Percentiles rank a stretch among this genome's conserved stretches.
phyloP scores from a whole-genome alignment of 1,284 basidiomycete genomes.

The Amylostereum chailletii region DNA sequence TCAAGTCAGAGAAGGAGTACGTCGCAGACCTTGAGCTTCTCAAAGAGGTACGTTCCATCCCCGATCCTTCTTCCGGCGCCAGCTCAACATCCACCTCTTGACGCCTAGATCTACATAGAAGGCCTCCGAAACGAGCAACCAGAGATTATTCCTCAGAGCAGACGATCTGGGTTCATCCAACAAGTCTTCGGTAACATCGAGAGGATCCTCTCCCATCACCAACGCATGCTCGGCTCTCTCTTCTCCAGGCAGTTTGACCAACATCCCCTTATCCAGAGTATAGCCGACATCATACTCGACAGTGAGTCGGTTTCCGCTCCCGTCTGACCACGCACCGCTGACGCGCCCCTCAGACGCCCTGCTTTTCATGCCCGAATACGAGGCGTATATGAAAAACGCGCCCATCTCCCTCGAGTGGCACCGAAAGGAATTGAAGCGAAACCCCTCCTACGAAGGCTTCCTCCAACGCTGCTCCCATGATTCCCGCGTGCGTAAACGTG shows the following conservation, averaged over 20 bases:
- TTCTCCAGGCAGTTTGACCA: constrained; percentile 70
- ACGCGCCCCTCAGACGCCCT: constrained; percentile 22
- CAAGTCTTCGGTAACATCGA: constrained; percentile 73
- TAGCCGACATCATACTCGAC: constrained; percentile 72
- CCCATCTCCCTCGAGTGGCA: constrained; percentile 74
- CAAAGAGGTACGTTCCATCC: constrained; percentile 38
- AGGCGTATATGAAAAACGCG: constrained; percentile 77
- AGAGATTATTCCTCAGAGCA: constrained; percentile 44
- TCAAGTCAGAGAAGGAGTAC: constrained; percentile 77
- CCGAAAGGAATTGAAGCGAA: constrained; percentile 60
- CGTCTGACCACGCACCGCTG: not conserved
- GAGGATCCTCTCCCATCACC: constrained; percentile 55
- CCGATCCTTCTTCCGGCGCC: too few species aligned
- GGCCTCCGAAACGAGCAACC: constrained; percentile 46
- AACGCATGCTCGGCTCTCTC: constrained; percentile 54
- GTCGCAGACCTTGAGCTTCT: constrained; percentile 65
- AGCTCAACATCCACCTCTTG: not conserved
- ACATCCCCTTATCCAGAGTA: constrained; percentile 70
- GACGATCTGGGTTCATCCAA: constrained; percentile 48
- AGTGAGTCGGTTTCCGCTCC: constrained; percentile 27
- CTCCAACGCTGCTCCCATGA: constrained; percentile 53
- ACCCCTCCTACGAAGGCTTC: constrained; percentile 57
- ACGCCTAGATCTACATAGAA: constrained; percentile 57
- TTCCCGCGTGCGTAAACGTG: constrained; percentile 65
- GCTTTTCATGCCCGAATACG: constrained; percentile 55